Base-by-base conservation (phyloP, 202 grass and related monocot species). In the Eragrostis tef region DNA sequence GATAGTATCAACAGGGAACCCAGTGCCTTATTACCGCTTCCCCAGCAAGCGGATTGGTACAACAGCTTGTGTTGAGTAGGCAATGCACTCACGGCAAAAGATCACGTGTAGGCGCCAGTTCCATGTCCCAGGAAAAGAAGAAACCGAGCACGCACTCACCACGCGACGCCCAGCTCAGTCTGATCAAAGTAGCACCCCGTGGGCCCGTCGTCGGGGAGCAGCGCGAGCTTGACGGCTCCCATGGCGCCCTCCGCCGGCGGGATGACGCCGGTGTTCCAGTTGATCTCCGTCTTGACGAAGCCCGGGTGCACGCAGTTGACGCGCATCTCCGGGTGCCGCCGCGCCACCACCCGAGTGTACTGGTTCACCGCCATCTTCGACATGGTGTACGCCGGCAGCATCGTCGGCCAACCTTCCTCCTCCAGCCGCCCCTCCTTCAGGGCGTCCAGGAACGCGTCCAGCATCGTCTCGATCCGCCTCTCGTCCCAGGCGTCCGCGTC, bases 331-430 rank as follows among this genome's bases (percentile, higher is more conserved):
- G 65, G 86, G 54, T 81, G 79, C 51, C 81, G 71, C 85, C 14
- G 83, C 0, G 88, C 90, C 6, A 96, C 74, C 67, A 93, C 58
- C 42, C 90, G 74, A 14, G 88, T 91, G 77, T 89, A 96, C 6
- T 87, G 90, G 78, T 96, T 96, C 53, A 96, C 64, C 43, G 78
- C 84, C 60, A 86, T 92, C 75, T 93, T 96, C 2, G 90, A 89
- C 53, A 96, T 59, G 80, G 88, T 96, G 77, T 93, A 93, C 1
- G 90, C 86, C 5, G 93, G 93, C 26, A 95, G 83, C 90, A 90
- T 95, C 64, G 34, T 79, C 12, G 93, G 87, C 90, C 93, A 95
- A 6, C 84, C 83, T 0, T 43, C 80, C 11, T 69, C 85, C 59
- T 92, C 88, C 1, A 92, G 87, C 65, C 62, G 80, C 16, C 80